These are phyloP conservation scores for Botrytis elliptica DNA, from an alignment of 2,329 filamentous ascomycete genomes.

Conservation along the genomic window DNA sequence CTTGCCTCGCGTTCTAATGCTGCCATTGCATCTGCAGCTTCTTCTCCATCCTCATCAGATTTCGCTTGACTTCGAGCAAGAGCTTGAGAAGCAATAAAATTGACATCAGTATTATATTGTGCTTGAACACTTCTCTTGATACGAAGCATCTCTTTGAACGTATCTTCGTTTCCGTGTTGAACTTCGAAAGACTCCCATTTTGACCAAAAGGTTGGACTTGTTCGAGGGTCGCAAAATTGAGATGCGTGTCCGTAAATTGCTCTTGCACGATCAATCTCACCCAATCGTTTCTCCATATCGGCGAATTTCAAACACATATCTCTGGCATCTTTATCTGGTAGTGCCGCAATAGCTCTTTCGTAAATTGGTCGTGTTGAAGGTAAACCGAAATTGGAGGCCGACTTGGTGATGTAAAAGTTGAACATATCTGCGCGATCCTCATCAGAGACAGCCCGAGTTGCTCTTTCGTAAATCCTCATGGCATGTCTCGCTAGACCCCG, in stretches of 20 bases:
- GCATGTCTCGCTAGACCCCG: conserved; percentile 90
- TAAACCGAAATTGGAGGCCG: conserved; percentile 94
- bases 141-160: conserved; percentile 97
- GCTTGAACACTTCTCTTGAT: conserved; percentile 97
- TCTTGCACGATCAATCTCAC: conserved; percentile 90
- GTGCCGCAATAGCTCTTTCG: conserved; percentile 88
- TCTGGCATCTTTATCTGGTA: conserved; percentile 89
- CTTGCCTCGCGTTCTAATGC: conserved; percentile 84
- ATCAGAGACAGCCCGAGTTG: conserved; percentile 89
- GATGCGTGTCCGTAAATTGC: conserved; percentile 96
- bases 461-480: conserved; percentile 98
- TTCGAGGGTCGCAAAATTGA: conserved; percentile 95
- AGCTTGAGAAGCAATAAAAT: conserved; percentile 95
- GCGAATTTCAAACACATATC: conserved; percentile 99
- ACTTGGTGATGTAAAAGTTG: conserved; percentile 99
- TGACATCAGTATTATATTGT: conserved; percentile 98
- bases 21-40: conserved; percentile 77
- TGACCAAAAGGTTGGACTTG: conserved; percentile 85
- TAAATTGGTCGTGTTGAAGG: conserved; percentile 95
- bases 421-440: conserved; percentile 97
- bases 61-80: conserved; percentile 74
- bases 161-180: conserved; percentile 97
- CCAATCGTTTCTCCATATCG: conserved; percentile 88
- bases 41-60: conserved; percentile 42
- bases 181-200: conserved; percentile 98